Conservation (phyloP, 768 basidiomycete genomes). For the Leccinellum rugosiceps region DNA sequence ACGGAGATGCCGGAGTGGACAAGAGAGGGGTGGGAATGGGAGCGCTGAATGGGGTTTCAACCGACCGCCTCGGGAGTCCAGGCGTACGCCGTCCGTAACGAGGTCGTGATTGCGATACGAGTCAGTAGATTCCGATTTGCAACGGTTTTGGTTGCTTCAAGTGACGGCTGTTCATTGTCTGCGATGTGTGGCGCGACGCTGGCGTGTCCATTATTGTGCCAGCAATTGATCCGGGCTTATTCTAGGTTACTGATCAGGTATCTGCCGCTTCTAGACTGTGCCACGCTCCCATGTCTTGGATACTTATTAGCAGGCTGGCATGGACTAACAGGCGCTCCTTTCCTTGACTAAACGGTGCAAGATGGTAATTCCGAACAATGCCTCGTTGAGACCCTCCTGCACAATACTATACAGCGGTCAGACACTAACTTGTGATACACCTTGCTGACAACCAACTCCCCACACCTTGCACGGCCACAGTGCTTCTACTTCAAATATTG, state of each 20-base stretch:
- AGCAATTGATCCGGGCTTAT: not conserved
- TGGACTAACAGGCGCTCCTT: not conserved
- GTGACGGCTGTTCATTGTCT: not conserved
- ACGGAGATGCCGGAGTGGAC: slow-evolving; percentile 93
- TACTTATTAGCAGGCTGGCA: not conserved
- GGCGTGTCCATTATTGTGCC: not conserved
- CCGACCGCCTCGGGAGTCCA: not conserved
- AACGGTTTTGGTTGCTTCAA: not conserved
- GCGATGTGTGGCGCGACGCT: not conserved
- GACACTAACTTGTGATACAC: not conserved
- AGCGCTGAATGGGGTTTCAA: slow-evolving; percentile 19
- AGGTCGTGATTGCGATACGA: not conserved
- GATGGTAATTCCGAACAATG: not conserved
- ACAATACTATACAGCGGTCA: not conserved
- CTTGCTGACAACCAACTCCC: not conserved
- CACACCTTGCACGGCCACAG: not conserved
- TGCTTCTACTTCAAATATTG: not conserved
- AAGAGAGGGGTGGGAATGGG: slow-evolving; percentile 67
- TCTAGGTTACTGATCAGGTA: not conserved
- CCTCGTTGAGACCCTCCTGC: no score
- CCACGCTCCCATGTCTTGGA: not conserved
- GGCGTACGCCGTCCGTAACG: not conserved
- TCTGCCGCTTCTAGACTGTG: not conserved
- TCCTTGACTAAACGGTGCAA: not conserved
- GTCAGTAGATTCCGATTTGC: not conserved